Conservation (phyloP, 2,329 filamentous ascomycete species). For the Coniella lustricola region DNA sequence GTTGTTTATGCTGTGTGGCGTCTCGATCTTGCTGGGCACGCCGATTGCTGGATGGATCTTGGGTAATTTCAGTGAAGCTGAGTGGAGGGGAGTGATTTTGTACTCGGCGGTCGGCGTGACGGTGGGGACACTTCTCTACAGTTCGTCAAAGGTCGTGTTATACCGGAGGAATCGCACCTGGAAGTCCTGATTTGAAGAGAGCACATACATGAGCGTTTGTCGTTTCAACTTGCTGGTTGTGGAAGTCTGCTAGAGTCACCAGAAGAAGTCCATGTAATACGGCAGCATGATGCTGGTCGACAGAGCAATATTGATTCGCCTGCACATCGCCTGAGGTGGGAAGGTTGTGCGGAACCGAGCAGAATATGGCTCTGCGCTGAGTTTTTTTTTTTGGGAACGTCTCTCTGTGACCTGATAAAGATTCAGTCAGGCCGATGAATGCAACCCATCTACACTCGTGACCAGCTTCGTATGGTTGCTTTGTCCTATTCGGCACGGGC, state of each 20-base stretch:
- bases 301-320: too few relatives aligned
- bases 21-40: constrained; percentile 46
- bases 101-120: constrained; percentile 26
- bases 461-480: too few relatives aligned
- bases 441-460: too few relatives aligned
- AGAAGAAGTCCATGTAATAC: too few relatives aligned
- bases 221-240: background rate
- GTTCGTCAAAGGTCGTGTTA: constrained; percentile 19
- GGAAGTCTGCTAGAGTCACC: background rate
- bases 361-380: too few relatives aligned
- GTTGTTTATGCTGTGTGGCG: constrained; percentile 28
- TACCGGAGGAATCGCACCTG: constrained; percentile 19
- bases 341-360: too few relatives aligned
- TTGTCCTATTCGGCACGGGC: too few relatives aligned
- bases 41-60: constrained; percentile 44
- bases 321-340: too few relatives aligned
- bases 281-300: too few relatives aligned
- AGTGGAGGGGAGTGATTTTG: constrained; percentile 27
- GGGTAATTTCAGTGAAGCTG: constrained; percentile 19
- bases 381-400: too few relatives aligned
- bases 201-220: background rate
- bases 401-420: too few relatives aligned
- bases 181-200: constrained; percentile 2
- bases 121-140: constrained; percentile 21
- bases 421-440: too few relatives aligned